Percentiles rank a stretch among this genome's conserved stretches.
phyloP scores from a whole-genome alignment of 2,329 filamentous ascomycete genomes.

The Ophiostoma sp. region DNA sequence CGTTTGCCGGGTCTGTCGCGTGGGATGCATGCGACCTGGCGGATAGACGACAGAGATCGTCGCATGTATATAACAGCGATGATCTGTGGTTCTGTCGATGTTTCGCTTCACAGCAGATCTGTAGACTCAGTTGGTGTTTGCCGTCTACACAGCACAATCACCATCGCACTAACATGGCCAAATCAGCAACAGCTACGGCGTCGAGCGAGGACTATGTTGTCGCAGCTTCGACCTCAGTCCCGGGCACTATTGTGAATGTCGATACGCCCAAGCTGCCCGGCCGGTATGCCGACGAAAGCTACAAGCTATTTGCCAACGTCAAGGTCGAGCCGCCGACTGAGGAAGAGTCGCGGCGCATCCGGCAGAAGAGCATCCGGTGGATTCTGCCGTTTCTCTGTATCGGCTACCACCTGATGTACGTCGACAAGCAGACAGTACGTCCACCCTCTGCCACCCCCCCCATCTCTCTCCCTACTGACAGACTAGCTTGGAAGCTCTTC shows the following conservation, averaged over 20 bases:
- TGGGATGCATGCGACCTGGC: slow-evolving; percentile 2
- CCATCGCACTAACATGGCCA: background rate
- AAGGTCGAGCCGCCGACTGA: slow-evolving; percentile 18
- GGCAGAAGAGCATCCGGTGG: slow-evolving; percentile 14
- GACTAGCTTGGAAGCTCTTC: slow-evolving; percentile 11
- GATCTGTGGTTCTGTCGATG: background rate
- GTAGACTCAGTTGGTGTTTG: background rate
- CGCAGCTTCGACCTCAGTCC: background rate
- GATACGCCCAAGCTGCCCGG: slow-evolving; percentile 14
- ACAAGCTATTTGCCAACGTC: slow-evolving; percentile 18
- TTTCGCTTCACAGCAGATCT: background rate
- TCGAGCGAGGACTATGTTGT: background rate
- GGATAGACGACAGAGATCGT: background rate
- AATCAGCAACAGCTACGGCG: background rate
- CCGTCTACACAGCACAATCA: background rate
- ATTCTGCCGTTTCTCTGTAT: slow-evolving; percentile 21
- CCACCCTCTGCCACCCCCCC: slow-evolving; percentile 4
- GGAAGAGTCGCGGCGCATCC: slow-evolving; percentile 16
- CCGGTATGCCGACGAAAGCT: slow-evolving; percentile 22
- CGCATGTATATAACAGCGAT: background rate
- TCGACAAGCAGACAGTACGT: slow-evolving; percentile 24
- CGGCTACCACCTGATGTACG: slow-evolving; percentile 26
- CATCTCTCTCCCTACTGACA: background rate
- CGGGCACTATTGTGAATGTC: background rate
- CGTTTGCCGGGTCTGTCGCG: background rate